A percentile compares a stretch with the other conserved stretches of the same genome.
These are phyloP conservation scores for Barnettozyma vustinii DNA, from an alignment of 805 yeast genomes.

Conservation along the genomic window DNA sequence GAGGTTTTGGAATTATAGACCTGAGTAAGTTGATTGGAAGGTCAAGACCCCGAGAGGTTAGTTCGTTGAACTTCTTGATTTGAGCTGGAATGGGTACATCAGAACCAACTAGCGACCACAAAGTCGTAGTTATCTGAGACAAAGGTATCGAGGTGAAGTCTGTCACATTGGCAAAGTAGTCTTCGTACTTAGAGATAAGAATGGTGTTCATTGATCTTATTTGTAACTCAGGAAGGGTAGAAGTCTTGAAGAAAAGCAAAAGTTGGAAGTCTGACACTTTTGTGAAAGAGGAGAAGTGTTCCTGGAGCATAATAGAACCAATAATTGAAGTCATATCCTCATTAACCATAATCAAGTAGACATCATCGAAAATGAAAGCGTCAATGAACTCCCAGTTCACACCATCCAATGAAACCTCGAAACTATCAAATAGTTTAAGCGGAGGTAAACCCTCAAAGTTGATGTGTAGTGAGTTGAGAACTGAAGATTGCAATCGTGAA, in stretches of 20 bases:
- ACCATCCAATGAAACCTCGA: constrained; percentile 39
- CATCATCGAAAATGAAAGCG: constrained; percentile 31
- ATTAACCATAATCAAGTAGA: constrained; percentile 24
- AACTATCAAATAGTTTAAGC: constrained; percentile 36
- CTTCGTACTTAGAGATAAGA: constrained; percentile 38
- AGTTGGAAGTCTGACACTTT: constrained; percentile 24
- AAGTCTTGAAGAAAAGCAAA: constrained; percentile 34
- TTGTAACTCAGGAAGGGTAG: constrained; percentile 40
- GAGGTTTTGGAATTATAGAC: constrained; percentile 37
- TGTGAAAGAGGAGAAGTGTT: constrained; percentile 31
- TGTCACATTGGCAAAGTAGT: constrained; percentile 18
- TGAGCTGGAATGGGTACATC: constrained; percentile 33
- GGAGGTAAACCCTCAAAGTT: constrained; percentile 20
- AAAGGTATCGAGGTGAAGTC: constrained; percentile 25
- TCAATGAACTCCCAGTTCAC: constrained; percentile 35
- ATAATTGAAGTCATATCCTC: constrained; percentile 23
- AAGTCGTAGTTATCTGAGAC: constrained; percentile 45
- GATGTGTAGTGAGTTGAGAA: constrained; percentile 13
- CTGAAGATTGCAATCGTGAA: background rate
- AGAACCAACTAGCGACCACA: constrained; percentile 38
- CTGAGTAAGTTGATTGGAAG: constrained; percentile 36
- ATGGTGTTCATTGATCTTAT: constrained; percentile 28
- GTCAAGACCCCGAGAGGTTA: constrained; percentile 34
- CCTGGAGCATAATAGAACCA: constrained; percentile 36
- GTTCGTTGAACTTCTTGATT: constrained; percentile 32